A percentile compares a stretch with the other conserved stretches of the same genome.
Conservation (phyloP, 208 protist species). For the Acanthamoeba castellanii region DNA sequence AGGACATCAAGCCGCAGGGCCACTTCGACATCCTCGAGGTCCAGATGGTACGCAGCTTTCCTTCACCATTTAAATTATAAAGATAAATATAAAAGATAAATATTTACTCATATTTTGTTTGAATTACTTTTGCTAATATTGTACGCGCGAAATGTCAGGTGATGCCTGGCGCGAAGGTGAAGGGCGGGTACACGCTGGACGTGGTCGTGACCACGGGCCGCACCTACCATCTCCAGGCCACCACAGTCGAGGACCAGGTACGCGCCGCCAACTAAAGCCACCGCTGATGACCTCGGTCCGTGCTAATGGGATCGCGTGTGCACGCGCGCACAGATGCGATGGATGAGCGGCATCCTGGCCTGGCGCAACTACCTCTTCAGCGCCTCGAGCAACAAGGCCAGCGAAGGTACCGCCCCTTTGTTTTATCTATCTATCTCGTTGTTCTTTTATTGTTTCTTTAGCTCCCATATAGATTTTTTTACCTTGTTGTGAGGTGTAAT, state of each 20-base stretch:
- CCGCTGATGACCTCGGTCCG: background rate
- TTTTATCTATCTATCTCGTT: no score
- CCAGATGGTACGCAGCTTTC: background rate
- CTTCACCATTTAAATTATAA: background rate
- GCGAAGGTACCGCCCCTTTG: background rate
- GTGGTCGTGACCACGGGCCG: background rate
- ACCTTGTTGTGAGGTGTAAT: no score
- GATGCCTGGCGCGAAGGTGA: background rate
- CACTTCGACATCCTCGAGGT: conserved; percentile 1
- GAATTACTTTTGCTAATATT: no score
- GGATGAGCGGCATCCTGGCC: conserved; percentile 3
- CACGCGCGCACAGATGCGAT: background rate
- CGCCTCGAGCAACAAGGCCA: background rate
- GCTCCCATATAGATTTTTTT: no score
- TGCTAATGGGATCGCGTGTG: no score
- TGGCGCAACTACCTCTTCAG: conserved; percentile 22
- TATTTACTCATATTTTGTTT: no score
- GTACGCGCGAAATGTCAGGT: background rate
- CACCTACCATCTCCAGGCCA: background rate
- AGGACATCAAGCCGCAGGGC: conserved; percentile 5
- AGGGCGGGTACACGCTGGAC: background rate
- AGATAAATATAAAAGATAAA: no score
- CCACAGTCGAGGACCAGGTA: background rate
- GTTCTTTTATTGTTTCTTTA: no score
- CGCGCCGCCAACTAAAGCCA: background rate